Evolutionary conservation across 148 eudicot genomes (phyloP).

Genomic region (Rheum nobile): DNA sequence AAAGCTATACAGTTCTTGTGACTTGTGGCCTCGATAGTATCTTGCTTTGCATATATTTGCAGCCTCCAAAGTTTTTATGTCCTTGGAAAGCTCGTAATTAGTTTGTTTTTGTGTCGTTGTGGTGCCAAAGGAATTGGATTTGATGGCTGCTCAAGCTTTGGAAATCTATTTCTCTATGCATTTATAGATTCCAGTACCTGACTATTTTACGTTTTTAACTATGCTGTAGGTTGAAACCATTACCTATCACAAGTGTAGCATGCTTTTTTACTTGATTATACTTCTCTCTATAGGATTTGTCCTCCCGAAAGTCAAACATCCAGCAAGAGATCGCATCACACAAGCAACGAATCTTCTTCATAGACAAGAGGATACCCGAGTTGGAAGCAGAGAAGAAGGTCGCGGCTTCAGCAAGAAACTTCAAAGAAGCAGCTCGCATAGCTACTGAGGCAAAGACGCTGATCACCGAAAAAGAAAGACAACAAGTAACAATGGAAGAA

Average conservation of each 20-base stretch:
- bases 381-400: constrained; percentile 78
- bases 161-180: neutral
- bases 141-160: neutral
- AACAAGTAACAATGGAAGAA: constrained; percentile 30
- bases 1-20: neutral
- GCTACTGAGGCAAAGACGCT: constrained; percentile 60
- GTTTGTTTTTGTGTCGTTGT: neutral
- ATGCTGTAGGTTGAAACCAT: neutral
- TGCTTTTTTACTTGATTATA: neutral
- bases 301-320: constrained; percentile 48
- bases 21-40: neutral
- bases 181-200: neutral
- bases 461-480: constrained; percentile 40
- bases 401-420: constrained; percentile 66
- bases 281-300: constrained; percentile 35
- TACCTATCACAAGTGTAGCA: neutral
- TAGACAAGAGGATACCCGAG: constrained; percentile 65
- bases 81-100: too few relatives aligned
- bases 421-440: constrained; percentile 71
- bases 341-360: constrained; percentile 52
- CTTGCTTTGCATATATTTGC: neutral
- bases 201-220: neutral
- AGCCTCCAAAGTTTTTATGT: neutral
- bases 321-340: constrained; percentile 47
- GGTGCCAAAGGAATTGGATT: neutral